phyloP scores from a whole-genome alignment of 179 eudicot species.

The Nepenthes alata region DNA sequence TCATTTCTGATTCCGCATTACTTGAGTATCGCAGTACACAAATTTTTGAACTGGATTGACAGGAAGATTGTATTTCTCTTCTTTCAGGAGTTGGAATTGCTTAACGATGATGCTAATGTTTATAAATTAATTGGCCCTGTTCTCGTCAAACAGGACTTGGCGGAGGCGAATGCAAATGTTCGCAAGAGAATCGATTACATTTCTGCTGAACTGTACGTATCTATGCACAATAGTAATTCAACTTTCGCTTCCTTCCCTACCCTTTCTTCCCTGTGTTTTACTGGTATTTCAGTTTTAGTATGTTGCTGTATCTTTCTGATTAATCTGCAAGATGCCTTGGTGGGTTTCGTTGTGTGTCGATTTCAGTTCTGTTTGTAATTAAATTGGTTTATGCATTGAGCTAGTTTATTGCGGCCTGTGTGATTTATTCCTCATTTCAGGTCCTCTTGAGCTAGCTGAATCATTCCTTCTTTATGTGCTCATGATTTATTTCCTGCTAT shows the following conservation, averaged over 20 bases:
- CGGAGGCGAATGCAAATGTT: slow-evolving; percentile 95
- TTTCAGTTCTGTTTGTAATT: no score
- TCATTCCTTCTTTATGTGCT: no score
- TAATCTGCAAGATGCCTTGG: no score
- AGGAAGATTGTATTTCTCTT: slow-evolving; percentile 2
- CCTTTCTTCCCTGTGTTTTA: background rate
- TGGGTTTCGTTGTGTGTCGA: no score
- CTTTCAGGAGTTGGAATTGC: slow-evolving; percentile 77
- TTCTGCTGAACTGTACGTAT: slow-evolving; percentile 80
- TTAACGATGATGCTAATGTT: slow-evolving; percentile 89
- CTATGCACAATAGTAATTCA: background rate
- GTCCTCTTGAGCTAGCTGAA: no score
- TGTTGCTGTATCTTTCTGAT: no score
- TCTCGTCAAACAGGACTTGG: slow-evolving; percentile 93
- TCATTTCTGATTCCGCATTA: background rate
- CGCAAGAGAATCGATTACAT: slow-evolving; percentile 87
- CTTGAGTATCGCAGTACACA: no score
- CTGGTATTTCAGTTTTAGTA: no score
- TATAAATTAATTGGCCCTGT: slow-evolving; percentile 95
- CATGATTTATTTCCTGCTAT: no score
- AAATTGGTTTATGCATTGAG: no score
- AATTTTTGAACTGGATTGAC: background rate
- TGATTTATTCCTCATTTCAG: no score
- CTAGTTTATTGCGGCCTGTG: no score
- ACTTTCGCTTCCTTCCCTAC: background rate